Conservation (phyloP, 2,329 filamentous ascomycete species). For the Fusarium sambucinum region DNA sequence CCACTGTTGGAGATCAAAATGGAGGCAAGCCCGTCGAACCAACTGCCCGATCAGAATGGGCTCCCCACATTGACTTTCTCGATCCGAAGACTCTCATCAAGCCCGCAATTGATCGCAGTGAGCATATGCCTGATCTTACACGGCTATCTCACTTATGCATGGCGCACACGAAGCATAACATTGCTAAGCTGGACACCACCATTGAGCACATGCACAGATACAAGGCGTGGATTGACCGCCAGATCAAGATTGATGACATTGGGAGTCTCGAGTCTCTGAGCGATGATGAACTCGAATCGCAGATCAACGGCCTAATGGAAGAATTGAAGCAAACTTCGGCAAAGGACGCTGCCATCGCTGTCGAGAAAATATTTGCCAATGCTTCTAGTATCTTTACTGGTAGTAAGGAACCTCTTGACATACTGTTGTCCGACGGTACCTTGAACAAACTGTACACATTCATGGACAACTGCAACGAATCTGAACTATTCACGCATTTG, state of each 20-base stretch:
- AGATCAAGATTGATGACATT: not conserved
- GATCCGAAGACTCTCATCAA: not conserved
- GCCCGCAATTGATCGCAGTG: not conserved
- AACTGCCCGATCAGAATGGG: conserved; percentile 3
- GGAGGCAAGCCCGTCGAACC: not conserved
- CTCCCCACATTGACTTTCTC: conserved; percentile 5
- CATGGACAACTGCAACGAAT: conserved; percentile 3
- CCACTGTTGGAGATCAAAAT: not conserved
- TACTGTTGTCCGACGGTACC: not conserved
- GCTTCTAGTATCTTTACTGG: not conserved
- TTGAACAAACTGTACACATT: not conserved
- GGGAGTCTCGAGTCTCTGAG: not conserved
- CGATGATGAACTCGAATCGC: not conserved
- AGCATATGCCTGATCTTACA: not conserved
- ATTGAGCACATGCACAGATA: conserved; percentile 7
- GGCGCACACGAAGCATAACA: not conserved
- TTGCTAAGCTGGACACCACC: not conserved
- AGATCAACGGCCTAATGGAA: not conserved
- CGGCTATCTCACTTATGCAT: not conserved
- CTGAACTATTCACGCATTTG: not conserved
- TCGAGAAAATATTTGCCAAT: not conserved
- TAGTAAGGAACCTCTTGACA: not conserved
- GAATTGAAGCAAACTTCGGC: not conserved
- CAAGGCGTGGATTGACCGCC: not conserved
- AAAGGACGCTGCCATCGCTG: not conserved